phyloP scores from a whole-genome alignment of 2,329 filamentous ascomycete genomes.

The Grosmannia clavigera region DNA sequence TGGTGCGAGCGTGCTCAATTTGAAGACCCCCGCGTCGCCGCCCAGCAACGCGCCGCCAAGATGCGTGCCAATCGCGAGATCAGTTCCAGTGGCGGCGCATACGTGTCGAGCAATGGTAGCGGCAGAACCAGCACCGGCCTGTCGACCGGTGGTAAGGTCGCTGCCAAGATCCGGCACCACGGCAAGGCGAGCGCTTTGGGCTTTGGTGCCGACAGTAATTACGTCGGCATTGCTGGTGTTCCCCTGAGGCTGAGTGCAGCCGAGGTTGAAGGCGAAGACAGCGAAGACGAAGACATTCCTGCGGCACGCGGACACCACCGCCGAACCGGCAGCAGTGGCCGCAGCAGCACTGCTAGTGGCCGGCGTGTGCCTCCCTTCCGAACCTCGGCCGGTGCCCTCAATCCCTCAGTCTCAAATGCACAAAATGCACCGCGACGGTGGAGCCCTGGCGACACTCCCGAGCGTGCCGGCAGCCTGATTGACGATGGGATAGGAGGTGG shows the following conservation, averaged over 20 bases:
- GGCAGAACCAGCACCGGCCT: slow-evolving; percentile 51
- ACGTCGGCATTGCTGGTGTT: slow-evolving; percentile 64
- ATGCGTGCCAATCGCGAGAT: slow-evolving; percentile 77
- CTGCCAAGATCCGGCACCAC: slow-evolving; percentile 81
- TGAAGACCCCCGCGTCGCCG: slow-evolving; percentile 73
- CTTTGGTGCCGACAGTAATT: slow-evolving; percentile 66
- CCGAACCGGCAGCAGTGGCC: slow-evolving; percentile 62
- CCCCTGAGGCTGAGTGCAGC: slow-evolving; percentile 89
- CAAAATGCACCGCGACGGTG: slow-evolving; percentile 21
- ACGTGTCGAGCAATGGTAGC: slow-evolving; percentile 27
- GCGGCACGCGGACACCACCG: slow-evolving; percentile 47
- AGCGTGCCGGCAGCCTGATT: slow-evolving; percentile 40
- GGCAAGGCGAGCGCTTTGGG: slow-evolving; percentile 67
- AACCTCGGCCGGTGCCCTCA: slow-evolving; percentile 31
- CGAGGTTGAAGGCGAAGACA: slow-evolving; percentile 82
- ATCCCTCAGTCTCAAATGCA: slow-evolving; percentile 20
- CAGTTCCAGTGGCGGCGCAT: slow-evolving; percentile 43
- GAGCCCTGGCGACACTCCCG: slow-evolving; percentile 44
- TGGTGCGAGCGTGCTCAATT: slow-evolving; percentile 94
- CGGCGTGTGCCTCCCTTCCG: slow-evolving; percentile 37
- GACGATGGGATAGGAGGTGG: slow-evolving; percentile 15
- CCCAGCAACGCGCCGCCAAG: slow-evolving; percentile 78
- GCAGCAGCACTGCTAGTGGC: slow-evolving; percentile 51
- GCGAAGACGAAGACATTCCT: slow-evolving; percentile 54
- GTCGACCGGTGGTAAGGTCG: slow-evolving; percentile 48